Evolutionary conservation across 192 early-diverging fungal species (phyloP).

Genomic region (Umbelopsis vinacea): DNA sequence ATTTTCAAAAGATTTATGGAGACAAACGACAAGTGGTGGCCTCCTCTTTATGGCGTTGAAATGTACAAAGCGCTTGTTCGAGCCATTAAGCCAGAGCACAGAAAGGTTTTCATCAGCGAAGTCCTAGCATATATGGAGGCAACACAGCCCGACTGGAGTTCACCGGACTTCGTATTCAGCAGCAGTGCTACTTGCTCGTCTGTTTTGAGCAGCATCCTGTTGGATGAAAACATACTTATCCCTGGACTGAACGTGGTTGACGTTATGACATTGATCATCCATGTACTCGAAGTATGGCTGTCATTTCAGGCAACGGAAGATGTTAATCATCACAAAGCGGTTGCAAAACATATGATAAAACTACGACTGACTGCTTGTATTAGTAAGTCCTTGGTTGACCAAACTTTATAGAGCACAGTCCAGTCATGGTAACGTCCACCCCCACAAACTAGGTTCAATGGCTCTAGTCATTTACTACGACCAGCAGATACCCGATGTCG

Average conservation of each 20-base stretch:
- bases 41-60: constrained; percentile 4
- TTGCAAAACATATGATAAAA: constrained; percentile 11
- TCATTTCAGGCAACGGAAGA: neutral
- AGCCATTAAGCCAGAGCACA: constrained; percentile 6
- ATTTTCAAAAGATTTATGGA: constrained; percentile 3
- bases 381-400: neutral
- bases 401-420: neutral
- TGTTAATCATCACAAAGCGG: constrained; percentile 1
- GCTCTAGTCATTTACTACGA: neutral
- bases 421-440: too few species aligned
- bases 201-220: neutral
- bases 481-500: neutral
- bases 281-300: constrained; percentile 1
- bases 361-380: constrained; percentile 13
- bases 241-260: neutral
- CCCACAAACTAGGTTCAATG: neutral
- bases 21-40: constrained; percentile 10
- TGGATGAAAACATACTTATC: neutral
- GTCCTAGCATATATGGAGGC: constrained; percentile 1
- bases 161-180: neutral
- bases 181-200: constrained; percentile 8
- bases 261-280: neutral
- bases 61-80: neutral
- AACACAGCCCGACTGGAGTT: constrained; percentile 7
- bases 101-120: constrained; percentile 12